Percentiles rank a stretch among this genome's conserved stretches.
These are phyloP conservation scores for Cordyceps pruinosa DNA, from an alignment of 2,329 filamentous ascomycete species.

Conservation along the genomic window DNA sequence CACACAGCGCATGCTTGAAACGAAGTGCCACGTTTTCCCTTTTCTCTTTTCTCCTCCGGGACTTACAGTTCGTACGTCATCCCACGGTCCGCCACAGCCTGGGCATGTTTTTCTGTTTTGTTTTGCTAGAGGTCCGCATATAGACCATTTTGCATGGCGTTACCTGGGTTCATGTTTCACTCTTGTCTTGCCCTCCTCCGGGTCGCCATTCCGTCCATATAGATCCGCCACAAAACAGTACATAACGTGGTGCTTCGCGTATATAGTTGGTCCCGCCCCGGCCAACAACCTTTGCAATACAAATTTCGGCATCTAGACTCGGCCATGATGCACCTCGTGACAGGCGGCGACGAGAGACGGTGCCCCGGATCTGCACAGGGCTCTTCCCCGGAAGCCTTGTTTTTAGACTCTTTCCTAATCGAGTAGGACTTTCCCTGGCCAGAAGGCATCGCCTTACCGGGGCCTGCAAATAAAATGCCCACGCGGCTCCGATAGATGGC, in stretches of 20 bases:
- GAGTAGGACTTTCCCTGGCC: background rate
- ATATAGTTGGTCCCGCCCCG: background rate
- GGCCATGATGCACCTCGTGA: background rate
- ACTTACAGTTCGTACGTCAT: slow-evolving; percentile 1
- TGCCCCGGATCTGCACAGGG: background rate
- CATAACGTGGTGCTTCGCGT: background rate
- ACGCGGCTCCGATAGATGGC: no score
- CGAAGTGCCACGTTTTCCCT: background rate
- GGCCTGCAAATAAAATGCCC: no score
- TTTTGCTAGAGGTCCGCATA: background rate
- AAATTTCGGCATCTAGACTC: background rate
- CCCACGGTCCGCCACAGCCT: background rate
- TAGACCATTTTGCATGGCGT: slow-evolving; percentile 10
- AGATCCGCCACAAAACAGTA: slow-evolving; percentile 3
- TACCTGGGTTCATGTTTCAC: background rate
- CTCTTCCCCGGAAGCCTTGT: background rate
- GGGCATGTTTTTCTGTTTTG: background rate
- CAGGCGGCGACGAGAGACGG: background rate
- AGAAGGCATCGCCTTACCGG: no score
- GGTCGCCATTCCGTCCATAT: background rate
- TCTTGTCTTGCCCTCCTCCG: background rate
- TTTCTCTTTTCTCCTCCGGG: background rate
- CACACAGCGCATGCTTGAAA: background rate
- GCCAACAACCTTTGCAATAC: background rate
- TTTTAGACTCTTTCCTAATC: slow-evolving; percentile 3